These are phyloP conservation scores for Balansia obtecta DNA, from an alignment of 2,329 filamentous ascomycete genomes.

Conservation along the genomic window DNA sequence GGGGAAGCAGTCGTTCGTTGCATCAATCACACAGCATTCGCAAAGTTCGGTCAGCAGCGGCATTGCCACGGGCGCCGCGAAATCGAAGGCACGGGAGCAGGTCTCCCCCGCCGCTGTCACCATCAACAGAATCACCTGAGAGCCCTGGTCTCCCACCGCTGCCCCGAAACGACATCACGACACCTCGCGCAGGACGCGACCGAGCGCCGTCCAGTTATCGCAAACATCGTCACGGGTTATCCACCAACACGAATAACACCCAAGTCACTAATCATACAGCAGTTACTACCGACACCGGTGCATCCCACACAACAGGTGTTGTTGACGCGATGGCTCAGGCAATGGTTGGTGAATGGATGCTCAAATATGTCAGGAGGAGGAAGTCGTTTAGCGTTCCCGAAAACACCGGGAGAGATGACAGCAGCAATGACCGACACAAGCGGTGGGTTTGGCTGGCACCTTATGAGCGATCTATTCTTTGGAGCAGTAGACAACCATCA, in stretches of 20 bases:
- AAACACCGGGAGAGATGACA: constrained; percentile 52
- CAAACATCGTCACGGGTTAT: constrained; percentile 43
- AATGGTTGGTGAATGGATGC: constrained; percentile 98
- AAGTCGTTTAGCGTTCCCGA: constrained; percentile 82
- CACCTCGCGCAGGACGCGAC: constrained; percentile 35
- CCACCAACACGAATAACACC: constrained; percentile 36
- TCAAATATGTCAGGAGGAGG: constrained; percentile 74
- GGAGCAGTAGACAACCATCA: constrained; percentile 94
- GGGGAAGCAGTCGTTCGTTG: constrained; percentile 34
- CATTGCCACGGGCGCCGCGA: constrained; percentile 46
- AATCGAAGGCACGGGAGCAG: constrained; percentile 40
- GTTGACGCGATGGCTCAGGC: constrained; percentile 96
- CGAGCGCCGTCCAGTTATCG: constrained; percentile 28
- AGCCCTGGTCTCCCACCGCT: constrained; percentile 63
- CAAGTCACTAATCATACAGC: constrained; percentile 34
- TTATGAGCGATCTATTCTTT: constrained; percentile 91
- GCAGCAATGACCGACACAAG: constrained; percentile 72
- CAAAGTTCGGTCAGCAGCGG: constrained; percentile 74
- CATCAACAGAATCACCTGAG: constrained; percentile 53
- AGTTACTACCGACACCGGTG: constrained; percentile 36
- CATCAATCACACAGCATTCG: constrained; percentile 54
- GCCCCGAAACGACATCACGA: constrained; percentile 59
- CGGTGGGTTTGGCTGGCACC: constrained; percentile 98
- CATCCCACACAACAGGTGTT: constrained; percentile 60
- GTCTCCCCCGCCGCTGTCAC: constrained; percentile 54